These are phyloP conservation scores for Orobanche coerulescens DNA, from an alignment of 257 asterid genomes.

Conservation along the genomic window DNA sequence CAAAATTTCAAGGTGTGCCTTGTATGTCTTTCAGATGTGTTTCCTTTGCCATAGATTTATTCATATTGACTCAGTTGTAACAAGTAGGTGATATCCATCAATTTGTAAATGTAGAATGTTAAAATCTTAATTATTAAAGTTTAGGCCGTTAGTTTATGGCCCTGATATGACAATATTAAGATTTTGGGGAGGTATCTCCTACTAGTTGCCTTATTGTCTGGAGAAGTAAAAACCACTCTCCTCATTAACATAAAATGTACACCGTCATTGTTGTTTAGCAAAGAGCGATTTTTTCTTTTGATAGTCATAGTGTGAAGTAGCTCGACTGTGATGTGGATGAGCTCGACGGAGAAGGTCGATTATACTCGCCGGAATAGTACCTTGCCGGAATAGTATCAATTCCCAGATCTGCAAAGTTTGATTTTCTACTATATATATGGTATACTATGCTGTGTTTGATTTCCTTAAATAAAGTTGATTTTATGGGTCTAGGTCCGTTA, in stretches of 20 bases:
- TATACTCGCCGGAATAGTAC: too few species aligned
- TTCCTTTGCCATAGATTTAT: background rate
- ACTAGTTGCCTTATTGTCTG: background rate
- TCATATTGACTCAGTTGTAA: background rate
- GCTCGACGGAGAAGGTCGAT: too few species aligned
- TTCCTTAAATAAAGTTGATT: too few species aligned
- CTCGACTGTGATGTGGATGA: too few species aligned
- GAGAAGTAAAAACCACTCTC: background rate
- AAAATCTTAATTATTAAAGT: background rate
- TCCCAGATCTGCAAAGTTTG: too few species aligned
- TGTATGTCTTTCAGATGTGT: slow-evolving; percentile 6
- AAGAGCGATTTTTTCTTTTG: background rate
- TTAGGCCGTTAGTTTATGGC: background rate
- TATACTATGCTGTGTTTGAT: too few species aligned
- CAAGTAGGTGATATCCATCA: background rate
- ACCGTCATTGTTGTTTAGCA: background rate
- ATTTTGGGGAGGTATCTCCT: background rate
- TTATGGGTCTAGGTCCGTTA: too few species aligned
- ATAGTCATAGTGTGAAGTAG: too few species aligned
- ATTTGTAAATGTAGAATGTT: background rate
- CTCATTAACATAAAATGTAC: background rate
- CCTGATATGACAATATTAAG: background rate
- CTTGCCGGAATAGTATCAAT: too few species aligned
- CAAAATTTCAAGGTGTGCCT: slow-evolving; percentile 58
- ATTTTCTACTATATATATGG: too few species aligned